A percentile compares a stretch with the other conserved stretches of the same genome.
phyloP scores from a whole-genome alignment of 306 rosid species.

The Senna siamea region DNA sequence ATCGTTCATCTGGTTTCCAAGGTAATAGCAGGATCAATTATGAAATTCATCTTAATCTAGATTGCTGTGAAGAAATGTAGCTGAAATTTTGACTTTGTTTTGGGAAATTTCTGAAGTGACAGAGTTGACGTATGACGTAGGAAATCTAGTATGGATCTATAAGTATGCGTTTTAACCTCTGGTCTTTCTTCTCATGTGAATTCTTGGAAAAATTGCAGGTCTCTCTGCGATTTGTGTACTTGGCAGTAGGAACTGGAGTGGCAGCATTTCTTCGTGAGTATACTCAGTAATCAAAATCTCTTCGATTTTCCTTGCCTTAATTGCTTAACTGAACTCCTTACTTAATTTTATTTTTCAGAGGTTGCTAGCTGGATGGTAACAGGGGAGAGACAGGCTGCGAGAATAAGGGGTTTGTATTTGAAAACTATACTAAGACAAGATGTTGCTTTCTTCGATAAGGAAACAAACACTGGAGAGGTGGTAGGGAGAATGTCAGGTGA shows the following conservation, averaged over 20 bases:
- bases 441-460: constrained; percentile 74
- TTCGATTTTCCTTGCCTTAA: not conserved
- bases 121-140: not conserved
- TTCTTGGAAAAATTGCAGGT: constrained; percentile 52
- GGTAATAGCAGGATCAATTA: constrained; percentile 26
- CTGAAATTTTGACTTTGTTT: not conserved
- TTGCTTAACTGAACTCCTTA: too few species aligned
- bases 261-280: constrained; percentile 74
- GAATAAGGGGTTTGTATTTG: constrained; percentile 76
- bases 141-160: not conserved
- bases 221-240: constrained; percentile 62
- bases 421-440: constrained; percentile 79
- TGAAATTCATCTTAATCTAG: constrained; percentile 2
- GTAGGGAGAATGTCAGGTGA: constrained; percentile 88
- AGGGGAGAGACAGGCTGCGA: constrained; percentile 84
- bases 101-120: not conserved
- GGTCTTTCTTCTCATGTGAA: not conserved
- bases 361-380: constrained; percentile 84
- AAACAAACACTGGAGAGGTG: constrained; percentile 86
- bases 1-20: constrained; percentile 40
- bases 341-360: constrained; percentile 52
- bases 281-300: constrained; percentile 3
- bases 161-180: not conserved
- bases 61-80: not conserved
- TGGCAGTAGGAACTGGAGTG: constrained; percentile 53